phyloP scores from a whole-genome alignment of 1,284 basidiomycete species.

The Cutaneotrichosporon sp. region DNA sequence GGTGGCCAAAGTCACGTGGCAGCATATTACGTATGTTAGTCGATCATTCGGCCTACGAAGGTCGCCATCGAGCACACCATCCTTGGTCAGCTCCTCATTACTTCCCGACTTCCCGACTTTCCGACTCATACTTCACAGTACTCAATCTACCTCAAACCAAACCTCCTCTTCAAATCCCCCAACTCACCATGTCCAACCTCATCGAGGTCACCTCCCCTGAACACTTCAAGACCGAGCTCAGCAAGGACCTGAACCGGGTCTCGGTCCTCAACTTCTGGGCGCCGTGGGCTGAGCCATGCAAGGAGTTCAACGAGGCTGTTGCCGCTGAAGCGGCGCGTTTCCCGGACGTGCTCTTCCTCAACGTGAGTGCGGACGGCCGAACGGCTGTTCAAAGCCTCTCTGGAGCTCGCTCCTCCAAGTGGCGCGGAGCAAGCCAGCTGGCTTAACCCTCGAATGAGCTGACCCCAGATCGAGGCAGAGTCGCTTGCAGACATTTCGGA shows the following conservation, averaged over 20 bases:
- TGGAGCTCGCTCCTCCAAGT: neutral
- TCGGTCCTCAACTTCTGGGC: constrained; percentile 92
- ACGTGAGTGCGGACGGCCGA: constrained; percentile 56
- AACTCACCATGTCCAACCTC: constrained; percentile 41
- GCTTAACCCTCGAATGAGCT: neutral
- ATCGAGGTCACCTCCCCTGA: constrained; percentile 62
- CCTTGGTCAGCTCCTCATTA: constrained; percentile 6
- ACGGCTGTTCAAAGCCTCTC: neutral
- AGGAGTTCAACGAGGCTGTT: constrained; percentile 77
- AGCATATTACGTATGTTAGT: neutral
- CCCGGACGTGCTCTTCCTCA: constrained; percentile 68
- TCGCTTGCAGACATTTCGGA: constrained; percentile 82
- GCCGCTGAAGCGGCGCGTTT: constrained; percentile 70
- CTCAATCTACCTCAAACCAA: neutral
- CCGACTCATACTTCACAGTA: neutral
- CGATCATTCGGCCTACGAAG: neutral
- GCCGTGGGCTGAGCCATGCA: constrained; percentile 85
- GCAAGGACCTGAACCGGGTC: constrained; percentile 69
- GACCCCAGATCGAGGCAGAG: constrained; percentile 81
- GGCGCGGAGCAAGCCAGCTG: neutral
- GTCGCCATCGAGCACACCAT: constrained; percentile 1
- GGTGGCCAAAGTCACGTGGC: neutral
- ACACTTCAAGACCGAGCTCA: constrained; percentile 73
- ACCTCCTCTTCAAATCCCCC: neutral
- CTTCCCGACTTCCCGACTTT: neutral